These are phyloP conservation scores for Singerocomus inundabilis DNA, from an alignment of 1,284 basidiomycete genomes.

Conservation along the genomic window DNA sequence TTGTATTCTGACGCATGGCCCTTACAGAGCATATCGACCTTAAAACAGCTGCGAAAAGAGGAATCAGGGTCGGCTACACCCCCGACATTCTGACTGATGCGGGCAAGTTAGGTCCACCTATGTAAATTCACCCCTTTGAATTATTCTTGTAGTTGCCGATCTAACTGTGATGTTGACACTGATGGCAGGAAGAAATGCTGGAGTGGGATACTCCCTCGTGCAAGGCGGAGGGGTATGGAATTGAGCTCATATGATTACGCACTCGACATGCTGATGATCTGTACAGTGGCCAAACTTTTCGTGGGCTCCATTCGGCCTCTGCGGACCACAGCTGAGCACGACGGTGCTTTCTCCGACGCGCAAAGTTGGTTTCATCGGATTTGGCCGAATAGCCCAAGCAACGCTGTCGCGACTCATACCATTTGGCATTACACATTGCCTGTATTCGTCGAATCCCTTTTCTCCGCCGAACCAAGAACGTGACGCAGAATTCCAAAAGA, in stretches of 20 bases:
- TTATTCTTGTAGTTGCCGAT: slow-evolving; percentile 70
- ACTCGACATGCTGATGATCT: background rate
- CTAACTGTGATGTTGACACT: slow-evolving; percentile 84
- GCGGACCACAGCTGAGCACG: slow-evolving; percentile 74
- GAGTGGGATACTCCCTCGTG: slow-evolving; percentile 63
- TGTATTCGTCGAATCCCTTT: slow-evolving; percentile 62
- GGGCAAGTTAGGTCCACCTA: slow-evolving; percentile 43
- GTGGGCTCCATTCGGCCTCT: slow-evolving; percentile 82
- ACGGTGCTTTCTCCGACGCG: slow-evolving; percentile 50
- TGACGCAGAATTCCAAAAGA: slow-evolving; percentile 50
- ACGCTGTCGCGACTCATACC: slow-evolving; percentile 74
- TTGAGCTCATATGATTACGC: background rate
- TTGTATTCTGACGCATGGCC: background rate
- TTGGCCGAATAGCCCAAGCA: slow-evolving; percentile 88
- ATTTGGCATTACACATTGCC: slow-evolving; percentile 69
- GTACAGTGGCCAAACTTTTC: slow-evolving; percentile 55
- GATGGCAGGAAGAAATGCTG: slow-evolving; percentile 84
- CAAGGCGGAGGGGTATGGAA: slow-evolving; percentile 60
- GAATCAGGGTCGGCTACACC: slow-evolving; percentile 84
- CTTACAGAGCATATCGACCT: slow-evolving; percentile 79
- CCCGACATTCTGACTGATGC: slow-evolving; percentile 89
- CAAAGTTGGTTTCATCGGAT: slow-evolving; percentile 89
- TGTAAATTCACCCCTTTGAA: background rate
- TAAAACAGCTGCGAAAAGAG: slow-evolving; percentile 56
- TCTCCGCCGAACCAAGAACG: slow-evolving; percentile 45